Evolutionary conservation across 202 grass and related monocot species (phyloP), one percentile per base, ranked within the genome.

Genomic region (Dendrocalamus latiflorus): DNA sequence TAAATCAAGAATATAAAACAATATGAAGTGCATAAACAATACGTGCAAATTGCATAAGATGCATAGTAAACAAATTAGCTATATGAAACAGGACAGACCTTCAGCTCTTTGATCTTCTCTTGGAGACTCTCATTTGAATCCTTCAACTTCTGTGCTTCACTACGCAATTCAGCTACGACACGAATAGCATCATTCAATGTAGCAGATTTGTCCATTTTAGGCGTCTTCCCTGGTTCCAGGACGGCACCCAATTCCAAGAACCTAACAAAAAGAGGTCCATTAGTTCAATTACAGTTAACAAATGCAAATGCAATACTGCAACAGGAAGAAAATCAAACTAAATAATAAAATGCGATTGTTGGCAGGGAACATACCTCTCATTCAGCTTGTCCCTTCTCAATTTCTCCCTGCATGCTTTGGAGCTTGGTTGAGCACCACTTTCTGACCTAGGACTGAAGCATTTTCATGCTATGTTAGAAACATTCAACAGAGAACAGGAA

Each of bases 81-180:
- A 80, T 13, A 60, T 50, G 53, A 38, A 85, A 66, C 13, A 28
- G 41, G 38, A 65, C 61, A 75, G 18, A 99, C 97, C 93, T 99
- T 99, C 33, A 99, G 78, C 74, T 99, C 97, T 91, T 96, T 99
- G 42, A 99, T 99, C 86, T 96, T 99, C 69, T 96, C 93, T 87
- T 94, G 93, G 6, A 99, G 86, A 86, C 71, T 88, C 65, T 94
- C 89, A 80, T 96, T 96, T 61, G 97, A 99, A 28, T 96, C 97
- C 78, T 96, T 99, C 75, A 99, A 51, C 70, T 92, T 96, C 75
- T 92, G 75, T 86, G 93, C 61, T 82, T 99, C 97, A 67, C 56
- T 65, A 70, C 88, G 91, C 72, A 96, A 85, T 42, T 99, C 93
- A 70, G 89, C 74, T 61, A 99, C 89, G 34, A 86, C 88, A 49